A percentile compares a stretch with the other conserved stretches of the same genome.
phyloP scores from a whole-genome alignment of 805 yeast species.

The Blastobotrys mokoenaii region DNA sequence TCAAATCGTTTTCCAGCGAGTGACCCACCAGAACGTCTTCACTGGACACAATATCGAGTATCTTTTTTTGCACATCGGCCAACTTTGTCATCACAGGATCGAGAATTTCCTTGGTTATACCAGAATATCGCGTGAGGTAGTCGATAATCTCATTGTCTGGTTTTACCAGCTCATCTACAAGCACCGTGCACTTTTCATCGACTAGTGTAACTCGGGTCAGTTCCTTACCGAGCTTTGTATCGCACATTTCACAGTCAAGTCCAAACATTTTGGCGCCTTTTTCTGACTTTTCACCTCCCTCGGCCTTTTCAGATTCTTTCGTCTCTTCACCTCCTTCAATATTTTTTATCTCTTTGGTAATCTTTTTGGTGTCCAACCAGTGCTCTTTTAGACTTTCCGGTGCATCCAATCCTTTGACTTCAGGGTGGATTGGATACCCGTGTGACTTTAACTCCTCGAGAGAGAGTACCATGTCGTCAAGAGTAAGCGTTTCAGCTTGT shows the following conservation, averaged over 20 bases:
- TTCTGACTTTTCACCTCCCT: slow-evolving; percentile 20
- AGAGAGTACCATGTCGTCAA: slow-evolving; percentile 47
- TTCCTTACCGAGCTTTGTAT: slow-evolving; percentile 42
- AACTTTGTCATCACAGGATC: slow-evolving; percentile 54
- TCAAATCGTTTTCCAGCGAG: slow-evolving; percentile 76
- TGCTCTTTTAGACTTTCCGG: background rate
- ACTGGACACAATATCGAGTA: slow-evolving; percentile 40
- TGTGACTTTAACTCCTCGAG: slow-evolving; percentile 40
- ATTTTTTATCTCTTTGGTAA: background rate
- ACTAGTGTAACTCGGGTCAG: slow-evolving; percentile 73
- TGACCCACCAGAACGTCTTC: slow-evolving; percentile 78
- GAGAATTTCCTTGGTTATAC: slow-evolving; percentile 69
- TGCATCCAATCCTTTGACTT: slow-evolving; percentile 4
- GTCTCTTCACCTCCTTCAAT: background rate
- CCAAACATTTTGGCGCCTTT: slow-evolving; percentile 61
- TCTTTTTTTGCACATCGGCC: slow-evolving; percentile 54
- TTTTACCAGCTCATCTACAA: slow-evolving; percentile 68
- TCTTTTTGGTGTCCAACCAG: background rate
- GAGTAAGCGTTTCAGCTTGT: slow-evolving; percentile 14
- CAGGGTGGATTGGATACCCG: slow-evolving; percentile 55
- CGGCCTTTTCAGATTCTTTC: background rate
- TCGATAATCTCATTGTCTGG: slow-evolving; percentile 70
- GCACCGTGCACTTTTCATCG: slow-evolving; percentile 44
- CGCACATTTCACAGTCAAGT: slow-evolving; percentile 92
- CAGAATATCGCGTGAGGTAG: slow-evolving; percentile 78